Evolutionary conservation across 2,329 filamentous ascomycete genomes (phyloP).

Genomic region (Fusarium setosum): DNA sequence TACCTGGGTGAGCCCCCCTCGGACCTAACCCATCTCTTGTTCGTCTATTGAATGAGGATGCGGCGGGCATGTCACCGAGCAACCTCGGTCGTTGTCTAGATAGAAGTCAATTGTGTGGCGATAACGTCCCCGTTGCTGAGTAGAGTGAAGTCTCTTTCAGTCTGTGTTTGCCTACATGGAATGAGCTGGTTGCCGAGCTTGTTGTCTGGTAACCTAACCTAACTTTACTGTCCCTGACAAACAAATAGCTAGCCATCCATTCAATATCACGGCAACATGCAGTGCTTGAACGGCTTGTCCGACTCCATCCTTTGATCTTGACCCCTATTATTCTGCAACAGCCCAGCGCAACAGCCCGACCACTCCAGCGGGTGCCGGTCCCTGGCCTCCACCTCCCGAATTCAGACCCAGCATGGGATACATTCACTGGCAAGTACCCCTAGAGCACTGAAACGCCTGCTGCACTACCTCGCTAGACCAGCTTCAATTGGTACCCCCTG

Average conservation of each 20-base stretch:
- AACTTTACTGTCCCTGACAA: too few relatives aligned
- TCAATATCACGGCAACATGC: background rate
- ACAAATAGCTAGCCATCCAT: background rate
- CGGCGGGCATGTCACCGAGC: constrained; percentile 29
- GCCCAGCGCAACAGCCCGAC: constrained; percentile 28
- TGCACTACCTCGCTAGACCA: constrained; percentile 25
- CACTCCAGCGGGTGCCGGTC: constrained; percentile 22
- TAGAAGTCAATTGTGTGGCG: background rate
- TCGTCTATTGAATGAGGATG: constrained; percentile 22
- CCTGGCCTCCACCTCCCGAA: constrained; percentile 30
- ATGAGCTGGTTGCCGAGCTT: background rate
- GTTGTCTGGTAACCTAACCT: background rate
- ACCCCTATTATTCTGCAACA: constrained; percentile 44
- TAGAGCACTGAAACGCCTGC: constrained; percentile 26
- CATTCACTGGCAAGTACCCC: constrained; percentile 30
- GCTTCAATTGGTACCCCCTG: constrained; percentile 33
- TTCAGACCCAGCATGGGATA: constrained; percentile 17
- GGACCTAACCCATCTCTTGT: background rate
- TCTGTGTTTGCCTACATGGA: background rate
- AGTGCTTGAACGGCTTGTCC: background rate
- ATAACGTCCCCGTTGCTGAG: constrained; percentile 13
- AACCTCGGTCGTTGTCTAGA: constrained; percentile 12
- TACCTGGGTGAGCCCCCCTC: constrained; percentile 13
- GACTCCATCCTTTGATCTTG: constrained; percentile 18
- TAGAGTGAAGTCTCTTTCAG: background rate